phyloP scores from a whole-genome alignment of 345 rosid genomes.

The Brassica napus region DNA sequence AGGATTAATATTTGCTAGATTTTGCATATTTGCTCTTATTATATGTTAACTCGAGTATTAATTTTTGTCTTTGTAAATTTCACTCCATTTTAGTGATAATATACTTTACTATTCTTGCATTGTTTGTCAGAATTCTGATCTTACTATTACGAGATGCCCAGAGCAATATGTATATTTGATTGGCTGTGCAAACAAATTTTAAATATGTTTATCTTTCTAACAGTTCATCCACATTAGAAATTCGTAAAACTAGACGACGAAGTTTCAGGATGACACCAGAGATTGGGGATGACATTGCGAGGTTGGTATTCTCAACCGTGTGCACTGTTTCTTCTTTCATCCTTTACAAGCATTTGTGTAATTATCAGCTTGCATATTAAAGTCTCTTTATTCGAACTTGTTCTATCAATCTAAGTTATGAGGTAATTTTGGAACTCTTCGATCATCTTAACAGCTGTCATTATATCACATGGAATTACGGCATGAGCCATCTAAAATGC shows the following conservation, averaged over 20 bases:
- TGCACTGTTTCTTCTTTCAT: constrained; percentile 20
- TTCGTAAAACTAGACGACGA: constrained; percentile 84
- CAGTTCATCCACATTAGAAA: constrained; percentile 77
- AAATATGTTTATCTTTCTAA: constrained; percentile 52
- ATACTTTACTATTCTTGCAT: neutral
- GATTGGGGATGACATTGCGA: constrained; percentile 98
- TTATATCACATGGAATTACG: neutral
- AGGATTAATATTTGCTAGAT: neutral
- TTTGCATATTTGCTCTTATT: neutral
- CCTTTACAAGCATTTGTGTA: constrained; percentile 18
- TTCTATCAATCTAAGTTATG: constrained; percentile 2
- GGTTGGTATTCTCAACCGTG: constrained; percentile 51
- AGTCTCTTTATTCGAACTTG: constrained; percentile 10
- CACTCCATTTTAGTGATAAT: neutral
- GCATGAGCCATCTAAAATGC: constrained; percentile 15
- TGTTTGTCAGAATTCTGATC: constrained; percentile 4
- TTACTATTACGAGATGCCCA: neutral
- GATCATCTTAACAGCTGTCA: constrained; percentile 13
- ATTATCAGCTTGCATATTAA: constrained; percentile 20
- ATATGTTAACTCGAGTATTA: neutral
- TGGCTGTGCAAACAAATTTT: constrained; percentile 18
- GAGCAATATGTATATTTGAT: constrained; percentile 15
- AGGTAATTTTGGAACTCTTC: constrained; percentile 1
- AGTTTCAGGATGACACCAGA: constrained; percentile 95
- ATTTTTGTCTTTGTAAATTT: constrained; percentile 5